phyloP scores from a whole-genome alignment of 495 filamentous ascomycete genomes.

The Cetradonia linearis region DNA sequence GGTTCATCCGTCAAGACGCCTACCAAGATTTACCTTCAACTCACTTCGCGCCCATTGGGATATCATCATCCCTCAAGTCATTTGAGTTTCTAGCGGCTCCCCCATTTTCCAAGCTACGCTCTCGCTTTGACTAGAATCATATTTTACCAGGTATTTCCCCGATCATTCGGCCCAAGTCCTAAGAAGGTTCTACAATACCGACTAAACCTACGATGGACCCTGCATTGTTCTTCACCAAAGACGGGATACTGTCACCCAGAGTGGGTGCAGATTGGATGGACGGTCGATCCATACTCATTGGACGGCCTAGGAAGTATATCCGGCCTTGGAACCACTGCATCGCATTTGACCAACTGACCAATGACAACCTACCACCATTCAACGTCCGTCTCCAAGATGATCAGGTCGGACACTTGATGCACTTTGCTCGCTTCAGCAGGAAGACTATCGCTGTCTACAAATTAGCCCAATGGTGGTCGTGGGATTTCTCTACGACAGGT shows the following conservation, averaged over 20 bases:
- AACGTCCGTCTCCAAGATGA: slow-evolving; percentile 10
- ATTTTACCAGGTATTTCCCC: too few relatives aligned
- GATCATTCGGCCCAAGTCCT: not conserved
- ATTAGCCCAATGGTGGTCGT: not conserved
- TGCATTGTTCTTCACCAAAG: not conserved
- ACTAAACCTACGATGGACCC: not conserved
- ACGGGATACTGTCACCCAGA: not conserved
- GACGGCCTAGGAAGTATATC: not conserved
- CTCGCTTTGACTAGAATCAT: too few relatives aligned
- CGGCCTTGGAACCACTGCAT: slow-evolving; percentile 7
- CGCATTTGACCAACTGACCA: not conserved
- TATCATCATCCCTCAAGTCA: too few relatives aligned
- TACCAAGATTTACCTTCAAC: not conserved
- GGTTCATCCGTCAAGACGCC: not conserved
- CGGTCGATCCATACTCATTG: slow-evolving; percentile 1
- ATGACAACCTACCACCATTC: slow-evolving; percentile 11
- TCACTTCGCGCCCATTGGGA: not conserved
- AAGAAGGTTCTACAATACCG: not conserved
- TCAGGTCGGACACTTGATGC: slow-evolving; percentile 4
- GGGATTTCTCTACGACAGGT: not conserved
- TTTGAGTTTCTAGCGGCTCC: too few relatives aligned
- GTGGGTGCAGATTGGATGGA: slow-evolving; percentile 7
- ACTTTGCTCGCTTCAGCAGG: not conserved
- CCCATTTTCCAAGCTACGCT: too few relatives aligned
- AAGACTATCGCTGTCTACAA: not conserved